Evolutionary conservation across 2,329 filamentous ascomycete genomes (phyloP).

Genomic region (Hirsutella thompsonii): DNA sequence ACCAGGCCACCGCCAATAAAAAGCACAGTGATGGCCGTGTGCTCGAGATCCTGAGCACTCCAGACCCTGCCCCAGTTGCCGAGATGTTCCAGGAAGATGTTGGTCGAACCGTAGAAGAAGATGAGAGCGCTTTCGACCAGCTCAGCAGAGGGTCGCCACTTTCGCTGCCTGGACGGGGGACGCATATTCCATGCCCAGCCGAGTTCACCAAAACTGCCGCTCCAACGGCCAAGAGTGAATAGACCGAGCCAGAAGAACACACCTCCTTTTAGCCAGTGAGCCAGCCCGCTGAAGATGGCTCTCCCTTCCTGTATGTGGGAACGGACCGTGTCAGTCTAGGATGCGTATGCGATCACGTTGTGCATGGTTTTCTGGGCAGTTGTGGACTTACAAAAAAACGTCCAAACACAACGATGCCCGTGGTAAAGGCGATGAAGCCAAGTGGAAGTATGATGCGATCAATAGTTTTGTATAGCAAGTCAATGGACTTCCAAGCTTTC

Average conservation of each 20-base stretch:
- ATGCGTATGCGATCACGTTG: not conserved
- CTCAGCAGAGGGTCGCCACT: constrained; percentile 68
- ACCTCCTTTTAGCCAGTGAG: constrained; percentile 88
- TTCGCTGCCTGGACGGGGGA: constrained; percentile 41
- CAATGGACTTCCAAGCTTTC: constrained; percentile 43
- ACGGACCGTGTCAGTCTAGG: not conserved
- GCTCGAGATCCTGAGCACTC: constrained; percentile 73
- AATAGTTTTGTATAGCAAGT: constrained; percentile 50
- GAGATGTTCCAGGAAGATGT: constrained; percentile 87
- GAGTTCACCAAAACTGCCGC: constrained; percentile 77
- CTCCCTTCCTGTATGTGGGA: constrained; percentile 41
- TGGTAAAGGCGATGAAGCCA: constrained; percentile 59
- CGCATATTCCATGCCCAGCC: constrained; percentile 95
- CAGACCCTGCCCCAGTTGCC: constrained; percentile 58
- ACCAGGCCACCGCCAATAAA: constrained; percentile 88
- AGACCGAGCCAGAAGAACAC: constrained; percentile 93
- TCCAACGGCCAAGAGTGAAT: constrained; percentile 77
- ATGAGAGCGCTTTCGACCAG: constrained; percentile 85
- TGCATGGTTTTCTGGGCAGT: not conserved
- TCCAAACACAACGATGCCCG: constrained; percentile 64
- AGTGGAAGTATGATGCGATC: constrained; percentile 69
- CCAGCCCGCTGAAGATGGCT: constrained; percentile 69
- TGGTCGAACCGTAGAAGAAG: constrained; percentile 77
- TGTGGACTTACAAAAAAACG: constrained; percentile 63
- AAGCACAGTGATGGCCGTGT: constrained; percentile 82